Percentiles rank a stretch among this genome's conserved stretches.
Conservation (phyloP, 352 stramenopile genomes). For the Phytophthora sp. region DNA sequence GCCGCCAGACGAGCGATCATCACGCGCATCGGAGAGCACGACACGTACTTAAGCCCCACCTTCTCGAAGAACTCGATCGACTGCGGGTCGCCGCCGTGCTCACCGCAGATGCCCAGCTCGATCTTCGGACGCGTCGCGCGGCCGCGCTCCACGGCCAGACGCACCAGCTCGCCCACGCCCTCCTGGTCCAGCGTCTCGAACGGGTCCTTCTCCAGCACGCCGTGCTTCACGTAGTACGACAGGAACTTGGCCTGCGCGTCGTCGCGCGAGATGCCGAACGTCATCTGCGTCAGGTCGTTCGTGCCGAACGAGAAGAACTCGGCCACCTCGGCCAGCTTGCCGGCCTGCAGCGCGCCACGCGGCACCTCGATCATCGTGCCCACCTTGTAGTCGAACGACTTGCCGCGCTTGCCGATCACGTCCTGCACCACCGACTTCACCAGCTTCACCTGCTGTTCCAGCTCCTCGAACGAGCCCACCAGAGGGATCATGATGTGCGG, state of each 20-base stretch:
- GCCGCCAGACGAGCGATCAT: slow-evolving; percentile 34
- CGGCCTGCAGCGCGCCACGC: slow-evolving; percentile 26
- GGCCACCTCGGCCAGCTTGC: slow-evolving; percentile 28
- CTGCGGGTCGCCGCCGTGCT: slow-evolving; percentile 24
- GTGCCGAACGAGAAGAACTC: slow-evolving; percentile 36
- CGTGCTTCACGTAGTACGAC: slow-evolving; percentile 29
- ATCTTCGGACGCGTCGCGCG: slow-evolving; percentile 21
- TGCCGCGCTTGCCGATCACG: slow-evolving; percentile 25
- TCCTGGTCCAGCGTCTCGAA: slow-evolving; percentile 37
- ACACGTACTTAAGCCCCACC: slow-evolving; percentile 24
- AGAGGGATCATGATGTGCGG: slow-evolving; percentile 29
- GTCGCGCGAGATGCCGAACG: slow-evolving; percentile 30
- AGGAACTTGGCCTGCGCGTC: slow-evolving; percentile 35
- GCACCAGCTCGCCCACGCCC: slow-evolving; percentile 30
- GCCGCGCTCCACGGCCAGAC: slow-evolving; percentile 19
- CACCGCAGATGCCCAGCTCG: slow-evolving; percentile 18
- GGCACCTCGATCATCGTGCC: slow-evolving; percentile 34
- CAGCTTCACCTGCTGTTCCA: slow-evolving; percentile 32
- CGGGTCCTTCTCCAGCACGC: slow-evolving; percentile 32
- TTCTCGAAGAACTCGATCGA: slow-evolving; percentile 37
- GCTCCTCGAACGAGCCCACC: slow-evolving; percentile 30
- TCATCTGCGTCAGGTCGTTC: slow-evolving; percentile 34
- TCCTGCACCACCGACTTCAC: slow-evolving; percentile 29
- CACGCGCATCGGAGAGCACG: slow-evolving; percentile 32
- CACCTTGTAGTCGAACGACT: slow-evolving; percentile 35